Percentiles rank a stretch among this genome's conserved stretches.
Evolutionary conservation across 352 stramenopile genomes (phyloP).

Genomic region (Phytophthora boehmeriae): DNA sequence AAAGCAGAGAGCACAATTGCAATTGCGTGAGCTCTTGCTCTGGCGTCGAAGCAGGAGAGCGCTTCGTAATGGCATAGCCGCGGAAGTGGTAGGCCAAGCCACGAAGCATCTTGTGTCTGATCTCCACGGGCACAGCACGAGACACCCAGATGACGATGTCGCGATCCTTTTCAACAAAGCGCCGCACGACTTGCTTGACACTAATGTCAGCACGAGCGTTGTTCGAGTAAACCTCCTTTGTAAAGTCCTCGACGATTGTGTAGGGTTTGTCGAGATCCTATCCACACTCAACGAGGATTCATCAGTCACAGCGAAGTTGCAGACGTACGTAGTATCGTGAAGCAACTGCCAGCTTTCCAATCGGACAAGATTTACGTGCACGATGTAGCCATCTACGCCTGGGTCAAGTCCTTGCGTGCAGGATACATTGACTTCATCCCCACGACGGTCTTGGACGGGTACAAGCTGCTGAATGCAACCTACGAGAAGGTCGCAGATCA

Average conservation of each 20-base stretch:
- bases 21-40: slow-evolving; percentile 42
- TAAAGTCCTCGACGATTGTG: slow-evolving; percentile 62
- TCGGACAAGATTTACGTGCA: slow-evolving; percentile 38
- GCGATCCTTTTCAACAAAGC: slow-evolving; percentile 58
- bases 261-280: slow-evolving; percentile 44
- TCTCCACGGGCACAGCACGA: slow-evolving; percentile 52
- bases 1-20: slow-evolving; percentile 53
- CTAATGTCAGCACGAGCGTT: slow-evolving; percentile 48
- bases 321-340: too few relatives aligned
- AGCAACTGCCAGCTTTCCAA: slow-evolving; percentile 43
- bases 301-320: too few relatives aligned
- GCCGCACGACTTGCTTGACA: slow-evolving; percentile 58
- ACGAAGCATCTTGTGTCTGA: slow-evolving; percentile 43
- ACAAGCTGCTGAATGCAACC: slow-evolving; percentile 32
- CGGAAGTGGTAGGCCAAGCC: slow-evolving; percentile 44
- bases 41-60: slow-evolving; percentile 27
- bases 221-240: too few relatives aligned
- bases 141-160: too few relatives aligned
- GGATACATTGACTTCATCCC: slow-evolving; percentile 50
- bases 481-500: slow-evolving; percentile 39
- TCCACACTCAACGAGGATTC: neutral
- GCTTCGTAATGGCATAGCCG: slow-evolving; percentile 60
- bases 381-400: slow-evolving; percentile 43
- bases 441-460: slow-evolving; percentile 35
- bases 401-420: slow-evolving; percentile 33